Conservation (phyloP, 139 green algal genomes). For the Nannochloris sp. region DNA sequence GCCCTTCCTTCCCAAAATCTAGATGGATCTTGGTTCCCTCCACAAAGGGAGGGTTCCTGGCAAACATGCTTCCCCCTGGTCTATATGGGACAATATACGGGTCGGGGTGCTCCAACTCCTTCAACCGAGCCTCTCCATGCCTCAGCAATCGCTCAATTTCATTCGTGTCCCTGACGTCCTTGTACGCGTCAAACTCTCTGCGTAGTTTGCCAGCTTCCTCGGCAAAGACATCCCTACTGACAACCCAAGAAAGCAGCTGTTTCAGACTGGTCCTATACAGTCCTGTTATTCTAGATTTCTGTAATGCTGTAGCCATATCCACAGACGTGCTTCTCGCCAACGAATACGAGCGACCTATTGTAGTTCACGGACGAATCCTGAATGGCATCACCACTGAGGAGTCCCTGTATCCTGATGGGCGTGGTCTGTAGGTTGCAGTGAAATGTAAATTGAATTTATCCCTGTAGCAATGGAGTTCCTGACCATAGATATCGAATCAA, state of each 20-base stretch:
- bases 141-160: conserved; percentile 26
- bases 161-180: conserved; percentile 9
- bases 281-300: conserved; percentile 18
- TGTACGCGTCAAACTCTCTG: conserved; percentile 23
- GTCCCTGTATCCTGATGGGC: no score
- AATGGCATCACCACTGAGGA: no score
- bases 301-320: conserved; percentile 30
- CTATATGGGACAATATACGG: conserved; percentile 52
- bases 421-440: no score
- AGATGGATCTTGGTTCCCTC: conserved; percentile 11
- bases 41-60: conserved; percentile 40
- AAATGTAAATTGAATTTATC: no score
- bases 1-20: conserved; percentile 20
- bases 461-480: no score
- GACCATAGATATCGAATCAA: no score
- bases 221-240: conserved; percentile 38
- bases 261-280: conserved; percentile 44
- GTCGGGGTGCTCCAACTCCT: conserved; percentile 35
- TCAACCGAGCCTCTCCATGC: conserved; percentile 25
- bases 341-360: no score
- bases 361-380: no score
- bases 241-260: conserved; percentile 39
- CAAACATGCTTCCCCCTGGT: conserved; percentile 41
- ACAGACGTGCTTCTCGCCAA: not conserved
- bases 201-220: conserved; percentile 24